Base-by-base conservation (phyloP, 176 grass and related monocot species). In the Phoenix roebelenii region DNA sequence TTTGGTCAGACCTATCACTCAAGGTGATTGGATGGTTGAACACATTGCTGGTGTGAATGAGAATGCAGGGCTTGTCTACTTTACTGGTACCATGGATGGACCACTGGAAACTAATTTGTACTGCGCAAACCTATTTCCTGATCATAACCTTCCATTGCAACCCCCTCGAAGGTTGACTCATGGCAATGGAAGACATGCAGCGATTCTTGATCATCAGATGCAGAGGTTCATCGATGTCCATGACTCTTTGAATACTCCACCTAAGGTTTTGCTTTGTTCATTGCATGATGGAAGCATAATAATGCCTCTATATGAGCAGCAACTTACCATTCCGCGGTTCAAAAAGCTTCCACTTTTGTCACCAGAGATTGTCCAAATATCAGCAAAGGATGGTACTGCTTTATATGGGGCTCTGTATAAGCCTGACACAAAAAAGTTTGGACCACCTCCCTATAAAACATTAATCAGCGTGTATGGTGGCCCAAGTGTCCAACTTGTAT, bases 21-120 rank as follows among this genome's bases (percentile, higher is more conserved):
- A 98, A 77, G 94, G 94, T 64, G 79, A 86, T 50, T 98, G 94
- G 88, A 81, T 89, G 81, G 88, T 98, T 51, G 94, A 98, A 4
- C 94, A 98, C 59, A 98, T 98, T 80, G 94, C 83, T 59, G 94
- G 88, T 66, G 50, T 93, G 15, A 89, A 98, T 70, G 94, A 89
- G 73, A 92, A 64, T 71, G 83, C 82, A 76, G 94, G 94, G 44
- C 53, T 86, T 66, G 14, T 93, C 22, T 98, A 98, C 74, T 98
- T 98, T 52, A 93, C 60, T 30, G 85, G 75, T 35, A 98, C 94
- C 48, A 49, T 76, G 79, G 94, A 98, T 78, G 94, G 94, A 23
- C 88, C 94, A 59, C 70, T 98, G 61, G 79, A 92, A 52, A 82
- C 85, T 64, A 98, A 98, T 69, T 74, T 98, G 52, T 98, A 98